A percentile compares a stretch with the other conserved stretches of the same genome.
phyloP scores from a whole-genome alignment of 2,329 filamentous ascomycete species.

The Dryadomyces sulphureus region DNA sequence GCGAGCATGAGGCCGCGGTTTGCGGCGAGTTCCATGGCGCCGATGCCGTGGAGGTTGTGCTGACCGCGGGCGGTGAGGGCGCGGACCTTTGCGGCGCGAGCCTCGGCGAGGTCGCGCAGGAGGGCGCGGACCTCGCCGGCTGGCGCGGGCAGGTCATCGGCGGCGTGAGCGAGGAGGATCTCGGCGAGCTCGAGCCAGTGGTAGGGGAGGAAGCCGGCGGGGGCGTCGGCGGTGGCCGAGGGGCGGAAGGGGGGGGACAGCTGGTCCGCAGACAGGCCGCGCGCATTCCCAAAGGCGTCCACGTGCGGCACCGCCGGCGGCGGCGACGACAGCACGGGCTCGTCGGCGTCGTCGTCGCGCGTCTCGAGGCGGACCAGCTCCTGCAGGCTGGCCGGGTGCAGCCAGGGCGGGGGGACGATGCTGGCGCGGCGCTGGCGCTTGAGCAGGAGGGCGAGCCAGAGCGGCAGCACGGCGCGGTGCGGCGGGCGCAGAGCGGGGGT shows the following conservation, averaged over 20 bases:
- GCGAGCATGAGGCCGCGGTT: conserved; percentile 69
- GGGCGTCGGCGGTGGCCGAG: conserved; percentile 55
- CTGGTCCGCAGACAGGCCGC: no score
- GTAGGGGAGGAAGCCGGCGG: conserved; percentile 64
- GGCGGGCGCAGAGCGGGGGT: conserved; percentile 68
- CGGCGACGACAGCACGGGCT: conserved; percentile 46
- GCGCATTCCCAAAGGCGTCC: conserved; percentile 31
- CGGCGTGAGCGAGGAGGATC: conserved; percentile 69
- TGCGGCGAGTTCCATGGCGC: conserved; percentile 86
- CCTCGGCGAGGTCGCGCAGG: conserved; percentile 71
- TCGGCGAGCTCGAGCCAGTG: conserved; percentile 92
- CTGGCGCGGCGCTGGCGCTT: conserved; percentile 91
- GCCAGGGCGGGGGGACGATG: conserved; percentile 82
- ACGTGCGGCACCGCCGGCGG: conserved; percentile 47
- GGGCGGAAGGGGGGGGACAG: conserved; percentile 67
- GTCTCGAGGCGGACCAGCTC: conserved; percentile 69
- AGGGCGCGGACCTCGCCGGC: conserved; percentile 61
- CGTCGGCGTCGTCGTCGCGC: background rate
- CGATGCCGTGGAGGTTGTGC: conserved; percentile 56
- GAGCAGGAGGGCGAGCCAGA: conserved; percentile 90
- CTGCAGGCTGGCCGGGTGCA: conserved; percentile 59
- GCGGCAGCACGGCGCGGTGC: conserved; percentile 61
- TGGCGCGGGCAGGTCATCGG: conserved; percentile 59
- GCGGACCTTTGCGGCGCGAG: conserved; percentile 77
- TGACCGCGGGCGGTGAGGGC: conserved; percentile 37